Conservation (phyloP, 257 asterid species). For the Hygrophila difformis region DNA sequence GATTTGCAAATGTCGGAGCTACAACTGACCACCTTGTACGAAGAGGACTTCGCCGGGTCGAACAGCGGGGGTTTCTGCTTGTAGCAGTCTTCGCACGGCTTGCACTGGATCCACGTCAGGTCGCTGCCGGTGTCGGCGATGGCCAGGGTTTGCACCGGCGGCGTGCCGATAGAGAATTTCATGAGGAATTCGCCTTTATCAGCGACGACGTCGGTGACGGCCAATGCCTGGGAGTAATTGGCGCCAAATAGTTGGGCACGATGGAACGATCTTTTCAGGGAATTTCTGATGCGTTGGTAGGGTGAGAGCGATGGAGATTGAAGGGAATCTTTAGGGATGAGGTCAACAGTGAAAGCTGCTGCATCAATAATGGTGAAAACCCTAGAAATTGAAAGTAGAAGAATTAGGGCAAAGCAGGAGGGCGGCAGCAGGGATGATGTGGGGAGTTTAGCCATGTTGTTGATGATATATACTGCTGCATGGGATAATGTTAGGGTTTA, state of each 20-base stretch:
- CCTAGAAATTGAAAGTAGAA: no score
- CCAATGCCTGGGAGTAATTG: neutral
- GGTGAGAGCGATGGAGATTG: no score
- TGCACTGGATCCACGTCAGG: slow-evolving; percentile 58
- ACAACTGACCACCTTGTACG: slow-evolving; percentile 34
- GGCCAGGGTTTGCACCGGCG: slow-evolving; percentile 34
- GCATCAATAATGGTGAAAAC: no score
- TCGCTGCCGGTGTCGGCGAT: slow-evolving; percentile 62
- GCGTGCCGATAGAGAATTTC: slow-evolving; percentile 51
- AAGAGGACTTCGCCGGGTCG: slow-evolving; percentile 31
- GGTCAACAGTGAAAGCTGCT: no score
- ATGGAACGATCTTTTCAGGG: slow-evolving; percentile 31
- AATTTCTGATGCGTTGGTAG: no score
- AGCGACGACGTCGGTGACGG: slow-evolving; percentile 21
- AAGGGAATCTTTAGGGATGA: no score
- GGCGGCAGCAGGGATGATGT: no score
- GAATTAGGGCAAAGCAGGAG: no score
- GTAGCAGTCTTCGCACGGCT: slow-evolving; percentile 43
- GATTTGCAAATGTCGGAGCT: slow-evolving; percentile 26
- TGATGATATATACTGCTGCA: no score
- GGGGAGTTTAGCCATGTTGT: no score
- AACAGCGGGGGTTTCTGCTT: slow-evolving; percentile 34
- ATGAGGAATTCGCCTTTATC: slow-evolving; percentile 49
- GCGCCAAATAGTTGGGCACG: slow-evolving; percentile 17
- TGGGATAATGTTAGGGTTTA: no score